Base-by-base conservation (phyloP, 495 filamentous ascomycete species). In the Xylaria nigripes region DNA sequence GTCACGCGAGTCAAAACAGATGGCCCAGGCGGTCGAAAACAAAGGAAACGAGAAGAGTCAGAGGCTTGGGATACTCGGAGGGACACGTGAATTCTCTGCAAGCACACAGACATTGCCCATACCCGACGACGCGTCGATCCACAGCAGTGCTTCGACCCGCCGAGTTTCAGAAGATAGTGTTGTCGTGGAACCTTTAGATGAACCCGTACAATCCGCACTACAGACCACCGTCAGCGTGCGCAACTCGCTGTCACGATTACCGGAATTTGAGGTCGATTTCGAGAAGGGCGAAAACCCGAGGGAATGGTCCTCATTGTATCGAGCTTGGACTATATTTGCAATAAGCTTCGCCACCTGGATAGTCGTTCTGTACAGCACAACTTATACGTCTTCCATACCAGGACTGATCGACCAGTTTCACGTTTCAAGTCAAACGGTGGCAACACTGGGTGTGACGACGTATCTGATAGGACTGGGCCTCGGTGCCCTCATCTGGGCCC, bases 311-410 rank as follows among this genome's bases (percentile, higher is more conserved):
- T 48, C 86, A 18, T 76, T 66, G 68, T 88, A 89, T 67, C 85
- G 85, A 48, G 72, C 73, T 32, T 75, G 82, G 70, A 75, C 79
- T 5, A 73, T 92, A 18, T 65, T 73, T 18, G 70, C 78, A 50
- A 81, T 94, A 29, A 86, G 85, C 21, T 90, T 80, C 70, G 78
- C 85, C 36, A 89, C 86, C 6, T 81, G 86, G 65, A 75, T 83
- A 12, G 81, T 91, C 60, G 86, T 95, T 22, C 70, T 95, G n/a
- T 93, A 92, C 67, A 87, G 83, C 13, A 95, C 90, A 2, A 86
- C 82, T 52, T 95, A 91, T 68, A 87, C 87, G 15, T 80, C 84
- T 0, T 83, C 81, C 27, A 77, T 82, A 21, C 72, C 81, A 0
- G 81, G 84, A 1, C 76, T 95, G 64, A 81, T 82, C 69, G 65